Base-by-base conservation (phyloP, 306 rosid species). In the Acacia crassicarpa region DNA sequence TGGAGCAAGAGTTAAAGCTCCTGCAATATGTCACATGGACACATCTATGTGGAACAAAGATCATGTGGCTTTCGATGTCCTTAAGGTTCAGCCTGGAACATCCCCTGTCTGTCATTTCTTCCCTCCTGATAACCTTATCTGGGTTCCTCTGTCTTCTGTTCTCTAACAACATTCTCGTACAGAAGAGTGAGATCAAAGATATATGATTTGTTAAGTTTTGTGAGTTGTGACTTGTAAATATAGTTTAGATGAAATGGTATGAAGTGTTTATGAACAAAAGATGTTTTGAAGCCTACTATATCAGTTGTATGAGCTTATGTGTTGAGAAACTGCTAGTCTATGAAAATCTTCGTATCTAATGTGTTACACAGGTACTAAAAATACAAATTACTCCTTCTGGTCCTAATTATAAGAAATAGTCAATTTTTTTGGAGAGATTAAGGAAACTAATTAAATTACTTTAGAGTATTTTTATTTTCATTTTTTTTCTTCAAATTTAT, bases 31-130 rank as follows among this genome's bases (percentile, higher is more conserved):
- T 67, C 97, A 94, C 82, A 87, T 92, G 97, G 94, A 94, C 82
- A 94, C 98, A 5, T 91, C 97, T 16, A 86, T 77, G 68, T 90
- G 97, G 94, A 91, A 92, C 77, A 72, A 35, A 13, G 88, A 85
- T 38, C 94, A 92, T 23, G 88, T 84, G 44, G 82, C 95, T 0
- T 91, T 94, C 80, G 84, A 48, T 0, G 90, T 92, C 44, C 94
- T 94, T 43, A 67, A 86, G 45, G 80, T 87, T 59, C 23, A 84
- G 38, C 93, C 91, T 0, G 89, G 97, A 65, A 89, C 81, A 27
- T 89, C 90, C 30, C 94, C 89, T 9, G 93, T 94, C 2, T 92
- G 98, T 74, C 95, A 94, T 84, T 94, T 94, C 84, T 88, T 94
- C 67, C 90, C 94, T 51, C 6, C 88, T 27, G 91, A 91, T 85